Percentiles rank a stretch among this genome's conserved stretches.
These are phyloP conservation scores for Scedosporium minutisporum DNA, from an alignment of 2,329 filamentous ascomycete genomes.

Conservation along the genomic window DNA sequence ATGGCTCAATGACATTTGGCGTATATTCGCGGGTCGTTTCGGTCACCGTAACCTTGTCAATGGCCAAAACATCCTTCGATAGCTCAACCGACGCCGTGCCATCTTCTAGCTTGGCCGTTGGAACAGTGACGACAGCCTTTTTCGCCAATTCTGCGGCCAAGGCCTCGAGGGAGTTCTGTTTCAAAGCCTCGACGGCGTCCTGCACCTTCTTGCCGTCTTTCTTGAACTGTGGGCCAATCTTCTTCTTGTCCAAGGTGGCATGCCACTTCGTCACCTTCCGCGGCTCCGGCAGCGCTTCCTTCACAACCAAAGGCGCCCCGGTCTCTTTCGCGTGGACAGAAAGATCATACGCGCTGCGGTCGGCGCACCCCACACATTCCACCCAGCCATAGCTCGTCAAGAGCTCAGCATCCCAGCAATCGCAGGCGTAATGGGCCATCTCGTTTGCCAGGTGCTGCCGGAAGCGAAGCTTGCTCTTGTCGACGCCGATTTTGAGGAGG, in stretches of 20 bases:
- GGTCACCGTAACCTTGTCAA: conserved; percentile 72
- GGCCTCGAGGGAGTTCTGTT: conserved; percentile 73
- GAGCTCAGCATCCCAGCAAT: conserved; percentile 97
- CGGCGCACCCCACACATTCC: conserved; percentile 94
- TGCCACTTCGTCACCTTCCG: conserved; percentile 77
- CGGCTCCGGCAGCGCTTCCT: conserved; percentile 71
- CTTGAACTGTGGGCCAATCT: conserved; percentile 91
- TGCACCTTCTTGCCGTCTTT: conserved; percentile 86
- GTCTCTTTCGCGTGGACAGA: conserved; percentile 90
- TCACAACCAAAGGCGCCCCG: conserved; percentile 73
- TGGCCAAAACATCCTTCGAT: conserved; percentile 66
- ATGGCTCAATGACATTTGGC: conserved; percentile 87
- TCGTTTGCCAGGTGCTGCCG: conserved; percentile 84
- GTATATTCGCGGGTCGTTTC: conserved; percentile 86
- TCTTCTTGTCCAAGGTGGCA: conserved; percentile 84
- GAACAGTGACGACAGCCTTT: conserved; percentile 65
- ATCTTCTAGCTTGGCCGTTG: conserved; percentile 56
- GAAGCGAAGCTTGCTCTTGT: conserved; percentile 83
- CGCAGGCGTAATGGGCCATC: conserved; percentile 82
- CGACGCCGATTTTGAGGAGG: conserved; percentile 78
- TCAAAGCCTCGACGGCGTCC: conserved; percentile 62
- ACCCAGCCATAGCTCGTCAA: conserved; percentile 92
- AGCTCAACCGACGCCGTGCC: conserved; percentile 63
- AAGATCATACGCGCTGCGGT: conserved; percentile 89
- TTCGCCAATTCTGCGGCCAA: conserved; percentile 64